Percentiles rank a stretch among this genome's conserved stretches.
These are phyloP conservation scores for Podaxis mareebaensis DNA, from an alignment of 768 basidiomycete species.

Conservation along the genomic window DNA sequence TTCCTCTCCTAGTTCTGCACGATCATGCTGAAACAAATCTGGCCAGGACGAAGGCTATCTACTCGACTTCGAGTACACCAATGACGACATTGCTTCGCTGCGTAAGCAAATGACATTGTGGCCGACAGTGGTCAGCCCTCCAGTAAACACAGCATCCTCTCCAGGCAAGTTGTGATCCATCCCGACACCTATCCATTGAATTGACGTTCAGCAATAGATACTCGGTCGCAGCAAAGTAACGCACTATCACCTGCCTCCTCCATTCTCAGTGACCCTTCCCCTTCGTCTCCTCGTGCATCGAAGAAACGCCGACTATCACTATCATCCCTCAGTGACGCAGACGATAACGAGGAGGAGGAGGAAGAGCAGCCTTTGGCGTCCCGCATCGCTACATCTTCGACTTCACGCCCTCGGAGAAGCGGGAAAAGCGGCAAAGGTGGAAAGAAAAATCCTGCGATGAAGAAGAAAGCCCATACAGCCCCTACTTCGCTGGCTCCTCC, in stretches of 20 bases:
- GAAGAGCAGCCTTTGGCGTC: conserved; percentile 64
- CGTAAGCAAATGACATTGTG: conserved; percentile 66
- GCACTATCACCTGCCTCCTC: conserved; percentile 52
- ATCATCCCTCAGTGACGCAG: conserved; percentile 54
- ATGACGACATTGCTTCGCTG: conserved; percentile 68
- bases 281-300: conserved; percentile 41
- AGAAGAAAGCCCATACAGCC: conserved; percentile 58
- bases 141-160: conserved; percentile 46
- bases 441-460: conserved; percentile 58
- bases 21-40: not conserved
- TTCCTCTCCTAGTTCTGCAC: not conserved
- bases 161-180: conserved; percentile 42
- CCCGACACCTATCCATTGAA: conserved; percentile 14
- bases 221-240: conserved; percentile 28
- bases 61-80: conserved; percentile 76
- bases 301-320: conserved; percentile 57
- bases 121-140: conserved; percentile 48
- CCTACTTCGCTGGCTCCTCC: conserved; percentile 45
- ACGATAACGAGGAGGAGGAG: conserved; percentile 47
- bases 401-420: conserved; percentile 36
- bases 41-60: conserved; percentile 71
- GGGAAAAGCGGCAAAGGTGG: conserved; percentile 56
- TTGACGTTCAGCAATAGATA: conserved; percentile 26
- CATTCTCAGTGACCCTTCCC: conserved; percentile 47
- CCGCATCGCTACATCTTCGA: conserved; percentile 31